Base-by-base conservation (phyloP, 2,329 filamentous ascomycete genomes). In the Alternaria conjuncta region DNA sequence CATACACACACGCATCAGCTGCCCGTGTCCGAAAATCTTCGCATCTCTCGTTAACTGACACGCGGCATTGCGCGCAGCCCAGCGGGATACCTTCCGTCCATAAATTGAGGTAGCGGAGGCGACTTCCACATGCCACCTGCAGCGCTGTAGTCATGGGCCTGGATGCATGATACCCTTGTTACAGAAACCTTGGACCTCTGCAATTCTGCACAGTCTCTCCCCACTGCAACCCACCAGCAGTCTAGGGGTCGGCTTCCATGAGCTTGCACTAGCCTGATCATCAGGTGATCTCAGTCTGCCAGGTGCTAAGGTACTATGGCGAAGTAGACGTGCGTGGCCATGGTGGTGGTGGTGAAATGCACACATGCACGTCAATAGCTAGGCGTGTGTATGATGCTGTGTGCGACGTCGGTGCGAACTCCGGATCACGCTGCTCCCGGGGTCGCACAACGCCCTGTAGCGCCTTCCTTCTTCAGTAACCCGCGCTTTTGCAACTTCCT, bases 1-100 rank as follows among this genome's bases (percentile, higher is more conserved):
- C 30, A 32, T 15, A 32, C 30, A 32, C 32, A 36, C 15, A 65
- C n/a, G 55, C 43, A 63, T 54, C 60, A 64, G 12, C 41, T 59
- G 26, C 45, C n/a, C 50, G 41, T 54, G 51, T 57, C 63, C 60
- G 62, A 60, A 43, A 63, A 57, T 66, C 30, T 62, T 65, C 58
- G 60, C 56, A 55, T 46, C 25, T 36, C 46, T 57, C 41, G 57
- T 62, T 53, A 60, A 55, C 45, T 43, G 60, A 49, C 43, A 67
- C 47, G 63, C 49, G 64, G 61, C 63, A 67, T 65, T 55, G 65
- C 59, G 61, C 59, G 64, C 61, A 64, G 13, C 18, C 36, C 55
- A 55, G 60, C 71, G 68, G 69, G 53, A 60, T 65, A 72, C 74
- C 69, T 76, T 76, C 72, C 75, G 62, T 57, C 66, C 68, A 71